Base-by-base conservation (phyloP, 2,329 filamentous ascomycete genomes). In the Triangularia verruculosa region DNA sequence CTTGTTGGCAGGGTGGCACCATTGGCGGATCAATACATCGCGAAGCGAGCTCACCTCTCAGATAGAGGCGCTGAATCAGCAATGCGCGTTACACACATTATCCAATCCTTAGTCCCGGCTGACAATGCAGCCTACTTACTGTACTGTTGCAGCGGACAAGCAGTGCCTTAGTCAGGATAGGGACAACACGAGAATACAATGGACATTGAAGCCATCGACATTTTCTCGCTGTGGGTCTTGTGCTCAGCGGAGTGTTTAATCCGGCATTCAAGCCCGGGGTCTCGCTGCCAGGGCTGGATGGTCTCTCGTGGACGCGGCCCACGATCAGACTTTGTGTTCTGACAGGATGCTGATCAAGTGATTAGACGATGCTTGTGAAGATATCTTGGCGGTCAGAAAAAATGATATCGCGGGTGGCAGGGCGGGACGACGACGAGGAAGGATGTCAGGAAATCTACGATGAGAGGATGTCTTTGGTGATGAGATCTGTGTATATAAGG, bases 341-440 rank as follows among this genome's bases (percentile, higher is more conserved):
- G 57, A 59, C 34, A 9, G 25, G 3, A 20, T n/a, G 20, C 20
- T 58, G 32, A 58, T 59, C 57, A 52, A 59, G 32, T 58, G 34
- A 25, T 59, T 59, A 59, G 43, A 39, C 22, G 39, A 51, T 59
- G 57, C 57, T 52, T 59, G 22, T 51, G 4, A 52, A 24, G 32
- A 59, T 59, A 25, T n/a, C 11, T 6, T 28, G 22, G 51, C 51
- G 51, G 51, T 54, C 51, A 54, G 15, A n/a, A 5, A n/a, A 5
- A 12, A 27, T n/a, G 57, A 59, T 59, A 51, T 17, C 15, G 20
- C 9, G 13, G 7, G 15, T 1, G 24, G 25, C 8, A 52, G 22
- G 39, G 11, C 7, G 57, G 15, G 39, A 30, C 24, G 20, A 54
- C 4, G n/a, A 57, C 13, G 54, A 57, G 27, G 54, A 30, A 54